These are phyloP conservation scores for Metschnikowia bowlesiae DNA, from an alignment of 805 yeast species.

Conservation along the genomic window DNA sequence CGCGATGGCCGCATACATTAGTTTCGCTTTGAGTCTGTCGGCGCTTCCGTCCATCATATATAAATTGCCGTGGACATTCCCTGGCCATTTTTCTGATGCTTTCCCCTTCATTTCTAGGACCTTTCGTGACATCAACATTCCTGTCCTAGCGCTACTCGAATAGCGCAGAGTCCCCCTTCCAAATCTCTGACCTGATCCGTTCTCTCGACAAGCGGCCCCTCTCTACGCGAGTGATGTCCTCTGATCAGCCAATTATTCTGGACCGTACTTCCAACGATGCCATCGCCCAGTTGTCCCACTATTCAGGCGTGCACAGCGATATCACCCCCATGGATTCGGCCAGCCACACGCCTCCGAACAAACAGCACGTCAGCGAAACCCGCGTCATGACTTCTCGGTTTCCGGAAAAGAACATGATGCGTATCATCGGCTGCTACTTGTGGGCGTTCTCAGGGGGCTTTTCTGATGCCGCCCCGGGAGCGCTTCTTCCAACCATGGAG, in stretches of 20 bases:
- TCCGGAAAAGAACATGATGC: constrained; percentile 16
- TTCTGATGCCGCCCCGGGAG: constrained; percentile 22
- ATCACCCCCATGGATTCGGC: background rate
- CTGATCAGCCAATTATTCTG: constrained; percentile 8
- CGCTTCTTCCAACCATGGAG: constrained; percentile 20
- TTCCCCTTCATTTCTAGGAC: background rate
- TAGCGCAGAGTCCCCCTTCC: no score
- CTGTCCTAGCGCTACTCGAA: no score
- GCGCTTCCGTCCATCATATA: no score
- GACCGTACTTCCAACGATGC: constrained; percentile 13
- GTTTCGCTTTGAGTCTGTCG: no score
- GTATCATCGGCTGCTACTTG: constrained; percentile 14
- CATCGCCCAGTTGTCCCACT: constrained; percentile 7
- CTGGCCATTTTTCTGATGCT: no score
- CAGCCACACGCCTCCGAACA: background rate
- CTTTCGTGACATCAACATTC: no score
- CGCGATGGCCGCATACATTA: no score
- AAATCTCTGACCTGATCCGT: background rate
- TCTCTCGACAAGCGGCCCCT: background rate
- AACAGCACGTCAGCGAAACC: constrained; percentile 7
- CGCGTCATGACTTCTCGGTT: constrained; percentile 14
- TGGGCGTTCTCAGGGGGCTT: constrained; percentile 18
- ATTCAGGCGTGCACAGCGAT: background rate
- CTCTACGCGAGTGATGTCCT: background rate
- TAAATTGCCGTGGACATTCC: no score